phyloP scores from a whole-genome alignment of 306 rosid genomes.

The Gastrolobium bilobum region DNA sequence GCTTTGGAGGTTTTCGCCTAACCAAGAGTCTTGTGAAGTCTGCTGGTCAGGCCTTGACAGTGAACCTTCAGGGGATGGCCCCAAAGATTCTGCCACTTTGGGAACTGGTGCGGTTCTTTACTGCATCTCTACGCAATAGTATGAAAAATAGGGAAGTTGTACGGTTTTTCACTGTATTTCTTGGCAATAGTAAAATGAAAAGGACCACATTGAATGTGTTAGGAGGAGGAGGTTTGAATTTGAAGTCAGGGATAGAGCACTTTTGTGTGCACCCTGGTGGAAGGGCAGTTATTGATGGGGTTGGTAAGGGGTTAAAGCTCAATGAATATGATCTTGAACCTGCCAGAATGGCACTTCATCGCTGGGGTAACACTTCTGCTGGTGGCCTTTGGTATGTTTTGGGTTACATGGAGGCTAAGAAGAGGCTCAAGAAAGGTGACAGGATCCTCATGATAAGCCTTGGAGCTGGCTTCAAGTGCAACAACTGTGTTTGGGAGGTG shows the following conservation, averaged over 20 bases:
- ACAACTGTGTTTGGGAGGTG: constrained; percentile 91
- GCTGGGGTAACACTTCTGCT: constrained; percentile 91
- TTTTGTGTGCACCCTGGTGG: constrained; percentile 88
- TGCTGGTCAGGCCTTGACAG: constrained; percentile 71
- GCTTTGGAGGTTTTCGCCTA: constrained; percentile 70
- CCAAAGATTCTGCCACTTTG: constrained; percentile 70
- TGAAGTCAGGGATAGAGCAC: constrained; percentile 77
- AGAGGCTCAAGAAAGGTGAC: constrained; percentile 78
- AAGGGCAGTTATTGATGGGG: constrained; percentile 79
- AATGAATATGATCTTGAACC: constrained; percentile 80
- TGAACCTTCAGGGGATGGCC: constrained; percentile 64
- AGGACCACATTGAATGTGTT: constrained; percentile 29
- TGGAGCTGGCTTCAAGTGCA: constrained; percentile 94
- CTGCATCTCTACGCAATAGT: constrained; percentile 1
- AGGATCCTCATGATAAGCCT: constrained; percentile 83
- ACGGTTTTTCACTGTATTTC: constrained; percentile 34
- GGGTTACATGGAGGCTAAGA: constrained; percentile 96
- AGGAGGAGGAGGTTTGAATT: constrained; percentile 61
- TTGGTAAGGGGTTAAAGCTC: constrained; percentile 71
- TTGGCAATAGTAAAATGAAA: constrained; percentile 25
- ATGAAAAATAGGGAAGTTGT: constrained; percentile 49
- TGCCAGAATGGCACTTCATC: constrained; percentile 79
- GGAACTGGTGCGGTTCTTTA: constrained; percentile 59
- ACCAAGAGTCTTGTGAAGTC: constrained; percentile 74
- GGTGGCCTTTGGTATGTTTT: constrained; percentile 92